Percentiles rank a stretch among this genome's conserved stretches.
Evolutionary conservation across 495 filamentous ascomycete species (phyloP).

Genomic region (Tirmania nivea): DNA sequence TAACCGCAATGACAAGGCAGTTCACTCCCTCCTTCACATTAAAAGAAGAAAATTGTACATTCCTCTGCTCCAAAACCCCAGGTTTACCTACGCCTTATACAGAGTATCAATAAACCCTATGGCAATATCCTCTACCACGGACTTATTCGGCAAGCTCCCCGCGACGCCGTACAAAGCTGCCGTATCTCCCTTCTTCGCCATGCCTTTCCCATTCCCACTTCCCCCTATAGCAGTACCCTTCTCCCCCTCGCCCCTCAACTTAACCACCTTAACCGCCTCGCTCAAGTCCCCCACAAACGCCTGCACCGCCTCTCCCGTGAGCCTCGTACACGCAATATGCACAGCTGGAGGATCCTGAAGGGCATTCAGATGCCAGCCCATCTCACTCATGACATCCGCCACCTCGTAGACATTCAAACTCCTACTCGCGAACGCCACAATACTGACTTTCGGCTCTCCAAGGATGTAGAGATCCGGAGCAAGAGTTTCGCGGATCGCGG

Average conservation of each 20-base stretch:
- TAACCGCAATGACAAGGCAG: no score
- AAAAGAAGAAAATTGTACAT: no score
- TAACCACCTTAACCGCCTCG: slow-evolving; percentile 54
- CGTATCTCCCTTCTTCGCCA: slow-evolving; percentile 48
- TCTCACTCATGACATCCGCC: slow-evolving; percentile 56
- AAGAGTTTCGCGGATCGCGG: slow-evolving; percentile 47
- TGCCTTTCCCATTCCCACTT: slow-evolving; percentile 25
- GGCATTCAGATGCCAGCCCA: slow-evolving; percentile 91
- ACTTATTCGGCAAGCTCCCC: slow-evolving; percentile 85
- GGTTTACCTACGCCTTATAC: slow-evolving; percentile 52
- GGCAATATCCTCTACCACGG: slow-evolving; percentile 73
- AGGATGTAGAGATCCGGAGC: slow-evolving; percentile 53
- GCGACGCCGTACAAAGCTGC: slow-evolving; percentile 89
- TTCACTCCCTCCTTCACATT: no score
- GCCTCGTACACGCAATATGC: slow-evolving; percentile 85
- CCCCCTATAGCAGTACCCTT: slow-evolving; percentile 36
- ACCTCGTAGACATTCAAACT: slow-evolving; percentile 70
- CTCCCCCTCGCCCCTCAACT: slow-evolving; percentile 40
- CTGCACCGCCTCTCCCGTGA: slow-evolving; percentile 60
- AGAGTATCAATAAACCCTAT: slow-evolving; percentile 83
- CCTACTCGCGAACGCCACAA: slow-evolving; percentile 66
- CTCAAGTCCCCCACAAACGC: slow-evolving; percentile 55
- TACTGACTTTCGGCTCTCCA: slow-evolving; percentile 69
- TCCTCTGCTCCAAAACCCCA: no score
- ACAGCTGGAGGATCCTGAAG: slow-evolving; percentile 84